These are phyloP conservation scores for Diutina scorzettiae DNA, from an alignment of 1,139 yeast genomes.

Conservation along the genomic window DNA sequence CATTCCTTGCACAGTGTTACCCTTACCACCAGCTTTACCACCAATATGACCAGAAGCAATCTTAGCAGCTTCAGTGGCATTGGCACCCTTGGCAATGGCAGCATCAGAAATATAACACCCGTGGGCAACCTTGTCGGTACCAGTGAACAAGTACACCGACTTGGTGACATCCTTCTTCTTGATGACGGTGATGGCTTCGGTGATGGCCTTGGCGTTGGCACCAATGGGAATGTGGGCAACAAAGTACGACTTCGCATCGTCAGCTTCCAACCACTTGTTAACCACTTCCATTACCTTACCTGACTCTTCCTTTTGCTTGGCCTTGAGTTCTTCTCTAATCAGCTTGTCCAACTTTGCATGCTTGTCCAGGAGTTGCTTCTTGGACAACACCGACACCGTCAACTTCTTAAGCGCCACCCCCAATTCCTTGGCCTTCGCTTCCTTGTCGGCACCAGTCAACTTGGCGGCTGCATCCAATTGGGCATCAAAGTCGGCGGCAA, in stretches of 20 bases:
- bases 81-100: slow-evolving; percentile 59
- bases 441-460: slow-evolving; percentile 57
- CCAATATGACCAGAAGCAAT: slow-evolving; percentile 68
- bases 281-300: slow-evolving; percentile 77
- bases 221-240: slow-evolving; percentile 60
- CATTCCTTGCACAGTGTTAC: slow-evolving; percentile 93
- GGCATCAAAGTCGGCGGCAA: slow-evolving; percentile 60
- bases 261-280: slow-evolving; percentile 45
- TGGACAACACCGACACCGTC: slow-evolving; percentile 70
- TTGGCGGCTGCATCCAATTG: slow-evolving; percentile 47
- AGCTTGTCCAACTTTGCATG: slow-evolving; percentile 74
- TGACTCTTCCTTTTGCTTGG: slow-evolving; percentile 77
- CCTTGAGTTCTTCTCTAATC: slow-evolving; percentile 77
- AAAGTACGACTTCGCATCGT: slow-evolving; percentile 28
- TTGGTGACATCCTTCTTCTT: slow-evolving; percentile 69
- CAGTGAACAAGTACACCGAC: slow-evolving; percentile 75
- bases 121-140: slow-evolving; percentile 81
- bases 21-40: slow-evolving; percentile 98
- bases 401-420: slow-evolving; percentile 79
- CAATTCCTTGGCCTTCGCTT: slow-evolving; percentile 66
- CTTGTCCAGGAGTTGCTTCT: slow-evolving; percentile 61
- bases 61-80: slow-evolving; percentile 66
- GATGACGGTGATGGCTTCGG: slow-evolving; percentile 80
- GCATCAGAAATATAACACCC: slow-evolving; percentile 79
- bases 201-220: slow-evolving; percentile 86